Evolutionary conservation across 352 stramenopile genomes (phyloP), one percentile per base, ranked within the genome.

Genomic region (Phytophthora ohioensis): DNA sequence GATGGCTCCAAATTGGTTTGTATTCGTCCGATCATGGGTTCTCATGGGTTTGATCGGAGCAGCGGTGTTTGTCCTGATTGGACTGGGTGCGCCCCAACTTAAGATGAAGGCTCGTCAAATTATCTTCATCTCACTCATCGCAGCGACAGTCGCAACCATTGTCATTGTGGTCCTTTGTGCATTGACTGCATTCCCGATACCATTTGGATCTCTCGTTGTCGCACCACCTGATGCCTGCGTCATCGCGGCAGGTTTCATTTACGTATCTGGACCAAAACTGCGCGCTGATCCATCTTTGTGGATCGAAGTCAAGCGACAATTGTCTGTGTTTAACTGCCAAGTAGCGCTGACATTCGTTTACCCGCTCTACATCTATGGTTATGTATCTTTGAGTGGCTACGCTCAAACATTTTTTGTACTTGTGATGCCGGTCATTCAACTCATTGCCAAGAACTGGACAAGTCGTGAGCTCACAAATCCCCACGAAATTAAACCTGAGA

Each of bases 361-460:
- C n/a, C 42, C 42, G 21, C 42, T 48, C n/a, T 48, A 48, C 42
- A 48, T 48, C 42, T 48, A 11, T 48, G 42, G 42, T 48, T 48
- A 30, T 48, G 8, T 27, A 9, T 48, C 42, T 43, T 13, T 48
- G 15, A 48, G 13, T 9, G 42, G 42, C 13, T 30, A 30, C 21
- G 42, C 42, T 27, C 42, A 48, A 7, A 48, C 42, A 48, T 27
- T 48, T 55, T 38, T 13, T 21, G 31, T 43, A n/a, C 38, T 43
- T 13, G 6, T 43, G 15, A n/a, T 13, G 1, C 38, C 38, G 7
- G 7, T 43, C 38, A 43, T 43, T 10, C 38, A 43, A 2, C 38
- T 43, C 3, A 43, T 43, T n/a, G 38, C 38, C 3, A 43, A 43
- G 38, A 43, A 43, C 15, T 43, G 38, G 38, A 43, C 15, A 15